phyloP scores from a whole-genome alignment of 2,329 filamentous ascomycete genomes.

The Ceratocystis variospora region DNA sequence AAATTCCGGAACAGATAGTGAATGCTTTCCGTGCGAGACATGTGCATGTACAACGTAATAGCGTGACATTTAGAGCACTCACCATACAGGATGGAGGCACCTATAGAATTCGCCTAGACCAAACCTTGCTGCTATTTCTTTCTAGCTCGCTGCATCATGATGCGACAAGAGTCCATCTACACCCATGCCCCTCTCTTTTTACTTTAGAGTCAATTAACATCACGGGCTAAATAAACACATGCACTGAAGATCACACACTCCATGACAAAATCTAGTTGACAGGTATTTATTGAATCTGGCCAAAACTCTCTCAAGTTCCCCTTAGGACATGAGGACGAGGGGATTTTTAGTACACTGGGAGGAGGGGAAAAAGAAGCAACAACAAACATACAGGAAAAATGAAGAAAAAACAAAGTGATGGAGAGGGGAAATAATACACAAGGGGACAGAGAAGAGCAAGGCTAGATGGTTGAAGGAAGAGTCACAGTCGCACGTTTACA shows the following conservation, averaged over 20 bases:
- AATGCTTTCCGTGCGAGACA: not conserved
- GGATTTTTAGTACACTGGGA: not conserved
- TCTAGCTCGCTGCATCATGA: too few species aligned
- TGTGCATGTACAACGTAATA: not conserved
- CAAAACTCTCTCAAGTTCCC: not conserved
- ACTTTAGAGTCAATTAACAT: too few species aligned
- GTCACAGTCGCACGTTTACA: constrained; percentile 27
- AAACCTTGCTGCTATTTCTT: too few species aligned
- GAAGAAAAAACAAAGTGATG: not conserved
- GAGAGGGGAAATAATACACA: constrained; percentile 14
- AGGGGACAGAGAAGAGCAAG: constrained; percentile 7
- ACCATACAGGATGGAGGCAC: too few species aligned
- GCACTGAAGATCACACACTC: too few species aligned
- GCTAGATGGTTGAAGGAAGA: not conserved
- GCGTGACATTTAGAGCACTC: too few species aligned
- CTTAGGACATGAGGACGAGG: not conserved
- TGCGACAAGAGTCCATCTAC: too few species aligned
- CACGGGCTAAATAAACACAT: too few species aligned
- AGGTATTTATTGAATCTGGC: not conserved
- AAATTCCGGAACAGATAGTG: not conserved
- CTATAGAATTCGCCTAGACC: too few species aligned
- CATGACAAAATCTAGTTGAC: too few species aligned
- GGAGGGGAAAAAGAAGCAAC: not conserved
- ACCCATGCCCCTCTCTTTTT: too few species aligned
- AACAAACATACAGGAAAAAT: not conserved